phyloP scores from a whole-genome alignment of 2,329 filamentous ascomycete species.

The Epichloe brachyelytri region DNA sequence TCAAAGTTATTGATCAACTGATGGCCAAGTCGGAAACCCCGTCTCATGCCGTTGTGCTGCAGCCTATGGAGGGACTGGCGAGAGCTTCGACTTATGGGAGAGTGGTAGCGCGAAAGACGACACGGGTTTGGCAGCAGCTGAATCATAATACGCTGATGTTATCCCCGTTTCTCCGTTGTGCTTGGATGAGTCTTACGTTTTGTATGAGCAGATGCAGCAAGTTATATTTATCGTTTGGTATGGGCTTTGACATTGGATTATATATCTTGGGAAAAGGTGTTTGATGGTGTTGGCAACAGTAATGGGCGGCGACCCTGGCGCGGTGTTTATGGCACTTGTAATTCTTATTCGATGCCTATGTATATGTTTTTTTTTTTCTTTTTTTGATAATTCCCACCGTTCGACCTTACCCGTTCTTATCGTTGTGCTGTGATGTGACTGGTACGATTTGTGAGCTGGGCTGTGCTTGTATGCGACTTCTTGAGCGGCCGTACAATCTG shows the following conservation, averaged over 20 bases:
- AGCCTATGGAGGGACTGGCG: slow-evolving; percentile 44
- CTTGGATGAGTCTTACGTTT: not conserved
- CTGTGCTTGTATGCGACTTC: too few relatives aligned
- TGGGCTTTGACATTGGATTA: not conserved
- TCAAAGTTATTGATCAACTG: slow-evolving; percentile 21
- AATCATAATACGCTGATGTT: slow-evolving; percentile 10
- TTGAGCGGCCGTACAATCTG: too few relatives aligned
- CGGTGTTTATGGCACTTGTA: not conserved
- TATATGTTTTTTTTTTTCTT: not conserved
- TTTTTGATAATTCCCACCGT: too few relatives aligned
- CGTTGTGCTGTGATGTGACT: too few relatives aligned
- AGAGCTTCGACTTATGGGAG: slow-evolving; percentile 58
- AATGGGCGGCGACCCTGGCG: not conserved
- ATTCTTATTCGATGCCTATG: not conserved
- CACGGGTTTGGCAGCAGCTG: slow-evolving; percentile 19
- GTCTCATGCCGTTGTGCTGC: slow-evolving; percentile 33
- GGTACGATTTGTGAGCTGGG: too few relatives aligned
- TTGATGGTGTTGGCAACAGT: not conserved
- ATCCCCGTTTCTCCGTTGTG: not conserved
- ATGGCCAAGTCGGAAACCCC: slow-evolving; percentile 25
- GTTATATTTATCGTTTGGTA: not conserved
- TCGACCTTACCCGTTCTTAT: too few relatives aligned
- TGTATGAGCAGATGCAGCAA: slow-evolving; percentile 1
- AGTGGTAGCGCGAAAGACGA: slow-evolving; percentile 53
- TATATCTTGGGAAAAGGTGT: not conserved